Evolutionary conservation across 495 filamentous ascomycete species (phyloP), one percentile per base, ranked within the genome.

Genomic region (Choiromyces venosus): DNA sequence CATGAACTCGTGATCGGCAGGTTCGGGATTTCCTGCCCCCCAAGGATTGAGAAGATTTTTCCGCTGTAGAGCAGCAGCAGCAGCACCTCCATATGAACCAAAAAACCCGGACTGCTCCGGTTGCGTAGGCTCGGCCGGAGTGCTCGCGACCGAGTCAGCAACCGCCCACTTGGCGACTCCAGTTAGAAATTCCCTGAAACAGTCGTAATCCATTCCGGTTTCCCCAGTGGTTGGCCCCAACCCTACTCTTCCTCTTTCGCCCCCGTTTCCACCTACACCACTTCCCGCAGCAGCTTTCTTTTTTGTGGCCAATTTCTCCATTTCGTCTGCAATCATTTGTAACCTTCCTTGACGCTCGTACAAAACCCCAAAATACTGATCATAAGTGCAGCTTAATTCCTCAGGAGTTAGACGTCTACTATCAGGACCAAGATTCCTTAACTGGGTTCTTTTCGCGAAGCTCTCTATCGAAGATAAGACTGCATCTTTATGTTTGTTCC

Each of bases 1-100:
- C 87, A 98, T 89, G 82, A 99, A 99, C 76, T 99, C 94, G 80
- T 98, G 94, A 70, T 98, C 91, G 18, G 95, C 92, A 2, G 95
- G 93, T 76, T 96, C 91, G 0, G 91, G 90, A 29, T 85, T 85
- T 21, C 89, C 90, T 36, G 83, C 83, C 16, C 92, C 92, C 89
- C 91, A 94, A 18, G 90, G 90, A 0, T 93, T 89, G 10, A 88
- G 72, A 0, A 86, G 76, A 68, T 86, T 85, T 68, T 83, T 84
- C 37, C 85, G 84, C 29, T 76, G 71, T 7, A 44, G 42, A 0
- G 76, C 76, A 0, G 74, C 70, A 7, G 75, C 70, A 14, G 75
- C 67, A 25, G 76, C 29, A 16, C 71, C 46, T 8, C 73, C 70
- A 44, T 79, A 79, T 35, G 67, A 66, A n/a, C 72, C 69, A 64